phyloP scores from a whole-genome alignment of 2,329 filamentous ascomycete species.

The Microcyclospora pomicola region DNA sequence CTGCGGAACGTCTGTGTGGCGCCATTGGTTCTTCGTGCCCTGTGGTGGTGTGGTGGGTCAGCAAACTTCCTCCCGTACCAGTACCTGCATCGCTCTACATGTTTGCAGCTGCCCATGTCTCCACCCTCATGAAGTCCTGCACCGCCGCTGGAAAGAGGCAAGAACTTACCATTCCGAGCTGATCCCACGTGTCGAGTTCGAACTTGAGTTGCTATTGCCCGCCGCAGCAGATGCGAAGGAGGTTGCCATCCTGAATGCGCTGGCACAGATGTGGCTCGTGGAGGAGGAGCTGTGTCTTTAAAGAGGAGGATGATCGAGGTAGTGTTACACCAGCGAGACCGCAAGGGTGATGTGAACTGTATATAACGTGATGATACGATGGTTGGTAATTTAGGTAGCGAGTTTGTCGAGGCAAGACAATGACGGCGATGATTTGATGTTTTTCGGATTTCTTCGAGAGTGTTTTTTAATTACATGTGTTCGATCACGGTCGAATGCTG shows the following conservation, averaged over 20 bases:
- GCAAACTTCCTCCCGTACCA: constrained; percentile 3
- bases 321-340: too few relatives aligned
- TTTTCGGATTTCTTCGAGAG: too few relatives aligned
- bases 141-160: not conserved
- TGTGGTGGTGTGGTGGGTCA: constrained; percentile 17
- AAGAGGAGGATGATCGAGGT: too few relatives aligned
- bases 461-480: too few relatives aligned
- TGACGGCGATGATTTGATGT: too few relatives aligned
- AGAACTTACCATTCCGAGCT: constrained; percentile 33
- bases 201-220: constrained; percentile 25
- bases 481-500: too few relatives aligned
- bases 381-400: too few relatives aligned
- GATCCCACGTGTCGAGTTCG: constrained; percentile 23
- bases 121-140: not conserved
- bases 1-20: constrained; percentile 54
- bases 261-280: too few relatives aligned
- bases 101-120: constrained; percentile 1
- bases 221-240: constrained; percentile 38
- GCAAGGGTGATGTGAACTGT: too few relatives aligned
- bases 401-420: too few relatives aligned
- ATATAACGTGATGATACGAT: too few relatives aligned
- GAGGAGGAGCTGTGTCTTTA: too few relatives aligned
- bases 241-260: constrained; percentile 27
- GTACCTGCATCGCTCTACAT: constrained; percentile 4
- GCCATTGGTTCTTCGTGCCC: constrained; percentile 52